Percentiles rank a stretch among this genome's conserved stretches.
phyloP scores from a whole-genome alignment of 495 filamentous ascomycete genomes.

The Penicillium dipodomyicola region DNA sequence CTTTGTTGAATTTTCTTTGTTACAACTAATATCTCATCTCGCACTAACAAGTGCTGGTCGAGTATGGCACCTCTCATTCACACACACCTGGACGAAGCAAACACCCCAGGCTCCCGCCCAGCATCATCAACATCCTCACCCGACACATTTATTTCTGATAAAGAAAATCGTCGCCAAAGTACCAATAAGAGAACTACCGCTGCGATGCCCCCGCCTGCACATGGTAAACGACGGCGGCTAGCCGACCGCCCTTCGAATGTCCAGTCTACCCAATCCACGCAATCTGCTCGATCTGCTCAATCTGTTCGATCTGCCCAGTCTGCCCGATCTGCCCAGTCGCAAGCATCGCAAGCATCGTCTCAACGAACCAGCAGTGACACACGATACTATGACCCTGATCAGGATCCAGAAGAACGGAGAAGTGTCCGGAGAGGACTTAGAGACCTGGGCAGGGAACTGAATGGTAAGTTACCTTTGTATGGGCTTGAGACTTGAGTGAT shows the following conservation, averaged over 20 bases:
- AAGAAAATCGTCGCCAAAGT: slow-evolving; percentile 51
- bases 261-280: slow-evolving; percentile 33
- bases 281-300: slow-evolving; percentile 23
- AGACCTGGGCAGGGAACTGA: slow-evolving; percentile 62
- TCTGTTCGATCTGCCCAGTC: slow-evolving; percentile 10
- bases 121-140: slow-evolving; percentile 46
- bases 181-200: slow-evolving; percentile 25
- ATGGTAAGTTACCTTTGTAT: slow-evolving; percentile 45
- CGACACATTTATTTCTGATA: slow-evolving; percentile 50
- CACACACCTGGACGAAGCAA: slow-evolving; percentile 25
- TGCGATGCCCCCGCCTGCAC: slow-evolving; percentile 31
- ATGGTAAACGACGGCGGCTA: slow-evolving; percentile 45
- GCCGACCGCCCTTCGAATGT: slow-evolving; percentile 33
- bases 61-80: slow-evolving; percentile 34
- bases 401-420: slow-evolving; percentile 75
- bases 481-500: neutral
- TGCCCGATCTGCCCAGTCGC: slow-evolving; percentile 23
- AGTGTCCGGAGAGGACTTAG: slow-evolving; percentile 64
- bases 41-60: slow-evolving; percentile 11
- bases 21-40: slow-evolving; percentile 5
- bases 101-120: slow-evolving; percentile 27
- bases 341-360: slow-evolving; percentile 28
- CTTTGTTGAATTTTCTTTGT: slow-evolving; percentile 12
- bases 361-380: slow-evolving; percentile 29
- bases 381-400: slow-evolving; percentile 81